These are phyloP conservation scores for Dioscorea alata DNA, from an alignment of 106 monocot genomes.

Conservation along the genomic window DNA sequence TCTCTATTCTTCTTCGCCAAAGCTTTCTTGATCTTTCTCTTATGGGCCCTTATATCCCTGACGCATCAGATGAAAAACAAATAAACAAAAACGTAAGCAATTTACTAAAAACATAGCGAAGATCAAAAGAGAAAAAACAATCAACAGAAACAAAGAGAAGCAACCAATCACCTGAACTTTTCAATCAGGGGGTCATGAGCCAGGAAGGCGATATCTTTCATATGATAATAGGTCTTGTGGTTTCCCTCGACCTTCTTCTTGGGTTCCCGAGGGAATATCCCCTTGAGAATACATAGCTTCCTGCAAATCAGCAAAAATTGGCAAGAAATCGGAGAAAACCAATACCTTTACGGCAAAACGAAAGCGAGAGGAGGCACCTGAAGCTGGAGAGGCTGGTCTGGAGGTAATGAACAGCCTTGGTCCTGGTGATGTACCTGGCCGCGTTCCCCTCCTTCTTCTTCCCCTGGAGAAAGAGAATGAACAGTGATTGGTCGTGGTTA, in stretches of 20 bases:
- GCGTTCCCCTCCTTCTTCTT: slow-evolving; percentile 98
- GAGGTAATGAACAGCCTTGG: slow-evolving; percentile 68
- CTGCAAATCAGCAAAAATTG: slow-evolving; percentile 18
- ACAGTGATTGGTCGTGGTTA: neutral
- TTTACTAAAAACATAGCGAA: too few species aligned
- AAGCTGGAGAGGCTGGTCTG: slow-evolving; percentile 69
- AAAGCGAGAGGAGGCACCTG: slow-evolving; percentile 34
- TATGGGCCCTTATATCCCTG: slow-evolving; percentile 75
- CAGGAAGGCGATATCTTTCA: slow-evolving; percentile 82
- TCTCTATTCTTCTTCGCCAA: slow-evolving; percentile 75
- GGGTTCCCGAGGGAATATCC: slow-evolving; percentile 77
- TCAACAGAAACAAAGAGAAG: too few species aligned
- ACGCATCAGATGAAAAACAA: neutral
- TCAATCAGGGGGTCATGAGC: slow-evolving; percentile 73
- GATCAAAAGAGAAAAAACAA: too few species aligned
- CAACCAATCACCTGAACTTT: slow-evolving; percentile 54
- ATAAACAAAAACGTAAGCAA: too few species aligned
- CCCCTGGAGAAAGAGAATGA: slow-evolving; percentile 30
- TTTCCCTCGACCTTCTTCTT: slow-evolving; percentile 94
- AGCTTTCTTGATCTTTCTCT: slow-evolving; percentile 85
- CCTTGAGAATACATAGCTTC: slow-evolving; percentile 93
- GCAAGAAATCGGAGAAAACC: neutral
- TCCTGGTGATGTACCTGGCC: slow-evolving; percentile 91
- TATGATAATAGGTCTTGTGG: slow-evolving; percentile 89
- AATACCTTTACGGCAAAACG: neutral